Evolutionary conservation across 768 basidiomycete genomes (phyloP), one percentile per base, ranked within the genome.

Genomic region (Polyporus arcularius): DNA sequence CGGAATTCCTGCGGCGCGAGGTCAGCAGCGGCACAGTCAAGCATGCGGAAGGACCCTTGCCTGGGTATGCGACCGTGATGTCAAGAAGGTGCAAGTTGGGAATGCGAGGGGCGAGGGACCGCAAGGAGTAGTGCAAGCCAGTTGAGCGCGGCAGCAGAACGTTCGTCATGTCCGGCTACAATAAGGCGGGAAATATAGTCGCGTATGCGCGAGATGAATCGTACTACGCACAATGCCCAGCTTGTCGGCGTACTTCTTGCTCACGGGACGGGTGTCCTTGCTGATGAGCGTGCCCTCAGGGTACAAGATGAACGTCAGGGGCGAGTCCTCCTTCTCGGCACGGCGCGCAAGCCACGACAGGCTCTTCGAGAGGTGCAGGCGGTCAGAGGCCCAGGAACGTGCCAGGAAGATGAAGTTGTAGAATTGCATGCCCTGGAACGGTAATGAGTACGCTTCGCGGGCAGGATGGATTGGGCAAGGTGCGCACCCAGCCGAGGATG

Each of bases 261-360:
- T 95, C 65, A 89, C 80, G 0, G 93, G 94, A 49, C 93, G 75
- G 4, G 96, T 98, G 62, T 94, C 79, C 63, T 84, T 82, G 73
- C 92, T 94, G 14, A 96, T 89, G 30, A 98, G 87, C 4, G 96
- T 98, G 32, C 97, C 97, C 73, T 99, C 97, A 0, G 97, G 97
- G 72, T 96, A 98, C 48, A 98, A 80, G 57, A 98, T 79, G 67
- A 96, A 85, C 62, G 88, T 87, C 45, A 97, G 78, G 0, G 93
- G 89, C 28, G 80, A 84, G 63, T 89, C 82, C 68, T 85, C 79
- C 53, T 81, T 74, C 68, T 89, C 84, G n/a, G 89, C 87, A 35
- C 81, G 81, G 53, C 79, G 80, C 1, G 88, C 94, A 14, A 96
- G 78, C 45, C 83, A 78, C 0, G 87, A 84, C 21, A 97, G 81